phyloP scores from a whole-genome alignment of 768 basidiomycete species.

The Amylocystis lapponica region DNA sequence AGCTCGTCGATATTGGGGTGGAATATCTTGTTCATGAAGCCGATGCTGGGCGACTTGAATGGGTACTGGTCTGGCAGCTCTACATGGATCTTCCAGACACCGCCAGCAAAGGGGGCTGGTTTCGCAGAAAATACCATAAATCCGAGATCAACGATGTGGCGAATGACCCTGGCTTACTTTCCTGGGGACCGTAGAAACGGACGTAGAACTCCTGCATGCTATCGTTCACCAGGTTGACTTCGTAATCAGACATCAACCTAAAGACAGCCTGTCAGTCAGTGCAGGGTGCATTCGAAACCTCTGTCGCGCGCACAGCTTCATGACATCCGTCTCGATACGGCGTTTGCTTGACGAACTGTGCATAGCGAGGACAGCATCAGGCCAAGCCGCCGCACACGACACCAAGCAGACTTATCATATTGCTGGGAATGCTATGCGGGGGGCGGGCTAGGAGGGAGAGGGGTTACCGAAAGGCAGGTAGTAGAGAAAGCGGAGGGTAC shows the following conservation, averaged over 20 bases:
- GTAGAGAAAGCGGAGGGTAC: background rate
- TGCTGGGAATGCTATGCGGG: constrained; percentile 6
- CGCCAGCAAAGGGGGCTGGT: constrained; percentile 92
- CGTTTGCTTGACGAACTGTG: constrained; percentile 84
- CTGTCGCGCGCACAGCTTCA: constrained; percentile 77
- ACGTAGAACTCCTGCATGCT: constrained; percentile 99
- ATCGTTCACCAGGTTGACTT: constrained; percentile 95
- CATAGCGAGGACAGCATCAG: constrained; percentile 26
- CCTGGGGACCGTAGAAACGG: constrained; percentile 86
- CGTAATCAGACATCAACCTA: constrained; percentile 98
- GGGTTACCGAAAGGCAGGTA: background rate
- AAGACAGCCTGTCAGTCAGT: background rate
- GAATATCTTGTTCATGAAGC: constrained; percentile 99
- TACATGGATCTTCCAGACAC: constrained; percentile 99
- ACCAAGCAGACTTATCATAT: constrained; percentile 52
- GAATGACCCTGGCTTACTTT: constrained; percentile 74
- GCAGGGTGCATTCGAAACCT: background rate
- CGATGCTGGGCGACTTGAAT: constrained; percentile 97
- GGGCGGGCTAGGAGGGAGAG: background rate
- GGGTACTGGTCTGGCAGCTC: constrained; percentile 98
- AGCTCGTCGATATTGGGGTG: constrained; percentile 99
- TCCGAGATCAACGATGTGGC: background rate
- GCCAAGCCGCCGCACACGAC: background rate
- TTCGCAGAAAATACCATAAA: background rate
- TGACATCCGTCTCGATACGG: constrained; percentile 97